Evolutionary conservation across 371 early-diverging fungal species (phyloP), one percentile per base, ranked within the genome.

Genomic region (Mortierella sp.): DNA sequence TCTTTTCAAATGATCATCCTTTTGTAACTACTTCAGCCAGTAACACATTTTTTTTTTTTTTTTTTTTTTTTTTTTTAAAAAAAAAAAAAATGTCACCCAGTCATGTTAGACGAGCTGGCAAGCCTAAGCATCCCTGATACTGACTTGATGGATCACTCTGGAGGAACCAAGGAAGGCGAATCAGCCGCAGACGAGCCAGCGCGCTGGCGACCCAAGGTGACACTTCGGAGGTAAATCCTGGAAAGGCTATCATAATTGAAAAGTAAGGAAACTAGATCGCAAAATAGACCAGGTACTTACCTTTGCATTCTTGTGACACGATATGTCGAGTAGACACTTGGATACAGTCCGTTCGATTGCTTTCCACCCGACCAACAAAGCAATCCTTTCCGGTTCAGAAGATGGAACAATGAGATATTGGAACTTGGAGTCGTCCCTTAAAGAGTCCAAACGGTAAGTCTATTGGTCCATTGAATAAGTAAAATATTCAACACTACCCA

Each of bases 341-440:
- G 97, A 95, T 74, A 85, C 92, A 0, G 91, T 96, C 4, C 86
- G 95, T 28, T 74, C 91, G 4, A 83, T 94, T 12, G 83, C 85
- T 21, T 93, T 93, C 66, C 92, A 94, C 70, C 87, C 90, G 18
- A 72, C 55, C 7, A 89, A 90, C 50, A 83, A 85, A 63, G 75
- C 89, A 0, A 73, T 95, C 25, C 83, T 92, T 15, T 89, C 94
- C 1, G 94, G 91, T 9, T 93, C 94, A 2, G 95, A 96, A 64
- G 97, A 96, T 81, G 88, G 89, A 5, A 95, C 95, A 2, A 90
- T 93, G 46, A 94, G 94, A 69, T 80, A 93, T 30, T 95, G 94
- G 94, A 89, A 88, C 59, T 57, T 91, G 56, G 81, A 85, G 59
- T 70, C 84, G 23, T 63, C 82, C 15, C 68, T 82, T 11, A 23